Base-by-base conservation (phyloP, 1,139 yeast species). In the Taphrina sp. region DNA sequence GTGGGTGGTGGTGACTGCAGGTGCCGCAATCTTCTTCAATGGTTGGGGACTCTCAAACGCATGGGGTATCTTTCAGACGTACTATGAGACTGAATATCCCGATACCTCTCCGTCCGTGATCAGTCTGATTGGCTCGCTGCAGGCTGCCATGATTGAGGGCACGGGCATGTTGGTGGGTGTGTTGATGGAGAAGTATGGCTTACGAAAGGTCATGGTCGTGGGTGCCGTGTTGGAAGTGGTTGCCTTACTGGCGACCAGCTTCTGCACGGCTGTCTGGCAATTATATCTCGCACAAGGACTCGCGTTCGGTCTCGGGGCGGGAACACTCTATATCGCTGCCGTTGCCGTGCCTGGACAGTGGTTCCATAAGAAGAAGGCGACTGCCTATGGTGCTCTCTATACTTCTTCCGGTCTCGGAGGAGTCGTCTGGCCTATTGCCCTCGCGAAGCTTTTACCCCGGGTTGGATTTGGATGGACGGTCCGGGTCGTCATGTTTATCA, bases 381-480 rank as follows among this genome's bases (percentile, higher is more conserved):
- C 81, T 24, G 87, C 84, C 1, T 68, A 75, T 10, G 83, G 85
- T 2, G 61, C 82, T 1, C 77, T 79, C 0, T 75, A 82, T 0
- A 76, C 81, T 1, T 86, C 87, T 0, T 75, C 84, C 1, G 81
- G 85, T 5, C 67, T 76, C 4, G 89, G 87, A 1, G 88, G 88
- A 1, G 74, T 83, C 14, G 72, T 74, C 24, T 76, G 76, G 72
- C 78, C 80, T 1, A 69, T 75, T 57, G 72, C 70, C 2, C 66
- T 74, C n/a, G 67, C 72, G 26, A 64, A 64, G 5, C 62, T 76
- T 35, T 66, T 71, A 44, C 58, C 63, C 26, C 61, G 68, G 47
- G 70, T 79, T 64, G 84, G 85, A 58, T 65, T 74, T 67, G 69
- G 69, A 62, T 71, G 86, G 76, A 74, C 80, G 0, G 80, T 78